Evolutionary conservation across 2,329 filamentous ascomycete species (phyloP).

Genomic region (Nothomitra cinnamomea): DNA sequence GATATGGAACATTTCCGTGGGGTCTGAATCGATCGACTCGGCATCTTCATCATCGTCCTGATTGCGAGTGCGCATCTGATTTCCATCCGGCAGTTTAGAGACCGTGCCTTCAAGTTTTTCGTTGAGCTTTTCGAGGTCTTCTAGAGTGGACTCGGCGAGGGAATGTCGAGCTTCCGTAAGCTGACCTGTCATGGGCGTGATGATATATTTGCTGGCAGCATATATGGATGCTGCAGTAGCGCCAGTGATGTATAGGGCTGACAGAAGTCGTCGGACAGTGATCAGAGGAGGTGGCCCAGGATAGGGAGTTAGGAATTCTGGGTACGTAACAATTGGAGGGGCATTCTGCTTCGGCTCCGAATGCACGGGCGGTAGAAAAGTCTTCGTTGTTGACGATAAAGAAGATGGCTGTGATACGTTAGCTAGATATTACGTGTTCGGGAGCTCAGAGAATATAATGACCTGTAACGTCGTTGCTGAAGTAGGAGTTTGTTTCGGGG

Average conservation of each 20-base stretch:
- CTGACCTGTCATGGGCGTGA: constrained; percentile 40
- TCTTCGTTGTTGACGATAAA: constrained; percentile 21
- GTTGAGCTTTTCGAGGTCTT: constrained; percentile 34
- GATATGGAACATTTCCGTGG: constrained; percentile 64
- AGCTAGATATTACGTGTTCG: neutral
- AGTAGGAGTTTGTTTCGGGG: neutral
- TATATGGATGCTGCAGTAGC: constrained; percentile 48
- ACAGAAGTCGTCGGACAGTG: constrained; percentile 40
- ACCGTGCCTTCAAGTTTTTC: constrained; percentile 36
- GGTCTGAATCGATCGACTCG: constrained; percentile 39
- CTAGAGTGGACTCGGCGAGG: constrained; percentile 30
- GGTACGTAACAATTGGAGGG: constrained; percentile 48
- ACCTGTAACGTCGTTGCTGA: neutral
- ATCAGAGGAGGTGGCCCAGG: constrained; percentile 41
- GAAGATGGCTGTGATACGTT: neutral
- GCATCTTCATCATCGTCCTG: constrained; percentile 23
- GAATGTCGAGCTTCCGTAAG: constrained; percentile 35
- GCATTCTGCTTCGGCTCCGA: neutral
- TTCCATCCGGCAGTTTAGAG: constrained; percentile 37
- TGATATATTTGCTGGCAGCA: constrained; percentile 50
- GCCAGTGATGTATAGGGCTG: constrained; percentile 40
- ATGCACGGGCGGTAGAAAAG: constrained; percentile 16
- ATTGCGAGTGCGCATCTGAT: constrained; percentile 13
- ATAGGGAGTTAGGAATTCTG: constrained; percentile 47
- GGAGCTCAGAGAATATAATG: neutral